phyloP scores from a whole-genome alignment of 768 basidiomycete species.

The Leucocoprinus leucothites region DNA sequence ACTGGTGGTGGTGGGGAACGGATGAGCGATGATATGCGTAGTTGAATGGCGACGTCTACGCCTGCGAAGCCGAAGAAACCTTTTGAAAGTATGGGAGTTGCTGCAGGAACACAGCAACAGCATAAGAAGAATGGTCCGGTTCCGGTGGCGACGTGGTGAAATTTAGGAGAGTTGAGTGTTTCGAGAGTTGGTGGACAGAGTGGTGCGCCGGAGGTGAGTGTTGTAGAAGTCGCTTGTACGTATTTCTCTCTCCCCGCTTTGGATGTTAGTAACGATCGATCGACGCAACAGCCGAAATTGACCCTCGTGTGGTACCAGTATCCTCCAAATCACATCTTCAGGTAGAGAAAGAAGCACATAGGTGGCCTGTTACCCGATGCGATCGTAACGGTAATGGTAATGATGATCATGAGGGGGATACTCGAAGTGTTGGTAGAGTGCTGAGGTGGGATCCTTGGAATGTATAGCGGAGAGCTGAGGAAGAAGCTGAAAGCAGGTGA shows the following conservation, averaged over 20 bases:
- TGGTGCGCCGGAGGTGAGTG: constrained; percentile 6
- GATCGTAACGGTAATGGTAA: no score
- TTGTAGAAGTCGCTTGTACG: constrained; percentile 6
- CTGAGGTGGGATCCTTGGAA: no score
- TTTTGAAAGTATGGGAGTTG: background rate
- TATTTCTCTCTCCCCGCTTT: background rate
- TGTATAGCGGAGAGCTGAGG: no score
- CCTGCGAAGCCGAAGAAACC: background rate
- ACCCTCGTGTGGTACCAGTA: no score
- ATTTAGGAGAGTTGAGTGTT: background rate
- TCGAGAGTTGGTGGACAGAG: background rate
- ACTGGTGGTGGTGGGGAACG: background rate
- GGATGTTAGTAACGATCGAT: background rate
- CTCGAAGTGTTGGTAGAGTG: no score
- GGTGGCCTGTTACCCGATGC: no score
- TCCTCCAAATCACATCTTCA: no score
- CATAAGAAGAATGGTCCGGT: constrained; percentile 1
- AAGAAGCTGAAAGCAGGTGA: no score
- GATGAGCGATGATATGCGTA: background rate
- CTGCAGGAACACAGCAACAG: background rate
- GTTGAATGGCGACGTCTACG: background rate
- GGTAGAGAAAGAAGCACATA: no score
- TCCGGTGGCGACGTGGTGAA: constrained; percentile 1
- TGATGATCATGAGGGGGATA: no score
- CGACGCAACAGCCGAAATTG: constrained; percentile 1